Conservation (phyloP, 1,139 yeast genomes). For the Geotrichum candidum region DNA sequence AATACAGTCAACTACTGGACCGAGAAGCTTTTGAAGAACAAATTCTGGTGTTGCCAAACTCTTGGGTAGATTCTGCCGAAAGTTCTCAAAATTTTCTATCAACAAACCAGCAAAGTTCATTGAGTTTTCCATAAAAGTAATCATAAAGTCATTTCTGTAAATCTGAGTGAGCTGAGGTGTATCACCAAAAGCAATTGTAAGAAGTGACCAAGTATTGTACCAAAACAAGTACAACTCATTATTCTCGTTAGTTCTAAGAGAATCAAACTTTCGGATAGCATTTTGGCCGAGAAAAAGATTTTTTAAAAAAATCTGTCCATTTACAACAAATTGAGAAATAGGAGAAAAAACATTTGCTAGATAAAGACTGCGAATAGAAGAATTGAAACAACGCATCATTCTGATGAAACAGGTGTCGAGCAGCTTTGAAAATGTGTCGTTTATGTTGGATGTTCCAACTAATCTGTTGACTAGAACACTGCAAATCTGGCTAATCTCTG, state of each 20-base stretch:
- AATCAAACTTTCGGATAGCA: background rate
- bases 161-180: background rate
- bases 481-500: background rate
- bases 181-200: background rate
- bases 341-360: background rate
- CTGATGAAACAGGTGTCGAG: background rate
- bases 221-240: slow-evolving; percentile 3
- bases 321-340: background rate
- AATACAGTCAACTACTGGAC: background rate
- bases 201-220: slow-evolving; percentile 2
- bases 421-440: background rate
- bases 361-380: background rate
- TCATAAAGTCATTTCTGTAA: background rate
- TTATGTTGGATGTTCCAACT: background rate
- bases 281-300: background rate
- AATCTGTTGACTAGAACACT: background rate
- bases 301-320: background rate
- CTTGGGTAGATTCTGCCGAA: background rate
- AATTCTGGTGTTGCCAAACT: background rate
- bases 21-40: background rate
- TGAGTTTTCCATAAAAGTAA: background rate
- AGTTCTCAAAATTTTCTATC: background rate
- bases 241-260: background rate
- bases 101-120: background rate
- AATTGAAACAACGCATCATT: background rate